phyloP scores from a whole-genome alignment of 345 rosid genomes.

The Raphanus sativus region DNA sequence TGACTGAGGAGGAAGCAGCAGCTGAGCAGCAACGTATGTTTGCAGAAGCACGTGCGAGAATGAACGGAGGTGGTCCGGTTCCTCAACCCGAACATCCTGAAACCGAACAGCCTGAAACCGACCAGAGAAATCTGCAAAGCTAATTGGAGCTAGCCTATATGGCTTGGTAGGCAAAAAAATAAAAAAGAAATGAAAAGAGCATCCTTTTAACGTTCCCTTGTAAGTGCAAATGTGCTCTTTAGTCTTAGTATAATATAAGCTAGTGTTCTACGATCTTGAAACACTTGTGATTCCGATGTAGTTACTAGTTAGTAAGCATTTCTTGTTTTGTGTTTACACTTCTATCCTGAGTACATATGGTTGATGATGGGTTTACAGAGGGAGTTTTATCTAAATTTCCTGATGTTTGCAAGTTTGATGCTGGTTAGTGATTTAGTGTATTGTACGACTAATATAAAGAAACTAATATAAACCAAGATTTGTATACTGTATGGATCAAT shows the following conservation, averaged over 20 bases:
- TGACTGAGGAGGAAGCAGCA: slow-evolving; percentile 95
- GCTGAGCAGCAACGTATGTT: slow-evolving; percentile 99
- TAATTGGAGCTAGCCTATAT: slow-evolving; percentile 27
- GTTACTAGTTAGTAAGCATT: slow-evolving; percentile 36
- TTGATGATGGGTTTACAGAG: background rate
- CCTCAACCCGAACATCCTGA: slow-evolving; percentile 68
- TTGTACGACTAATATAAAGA: background rate
- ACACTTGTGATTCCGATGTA: slow-evolving; percentile 25
- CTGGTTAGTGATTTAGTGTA: slow-evolving; percentile 5
- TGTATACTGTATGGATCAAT: background rate
- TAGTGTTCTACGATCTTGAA: slow-evolving; percentile 18
- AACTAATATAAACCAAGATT: background rate
- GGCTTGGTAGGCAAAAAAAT: background rate
- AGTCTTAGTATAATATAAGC: slow-evolving; percentile 13
- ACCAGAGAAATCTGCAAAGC: slow-evolving; percentile 60
- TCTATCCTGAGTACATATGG: slow-evolving; percentile 10
- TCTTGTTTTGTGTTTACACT: background rate
- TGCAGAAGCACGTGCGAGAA: slow-evolving; percentile 98
- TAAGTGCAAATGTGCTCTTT: slow-evolving; percentile 31
- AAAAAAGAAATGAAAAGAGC: background rate
- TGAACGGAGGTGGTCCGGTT: slow-evolving; percentile 70
- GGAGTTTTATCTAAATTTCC: background rate
- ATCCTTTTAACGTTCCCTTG: slow-evolving; percentile 25
- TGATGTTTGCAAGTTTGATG: slow-evolving; percentile 13
- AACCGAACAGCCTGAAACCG: slow-evolving; percentile 61